Conservation (phyloP, 1,139 yeast genomes). For the Lizanozyma gosingica region DNA sequence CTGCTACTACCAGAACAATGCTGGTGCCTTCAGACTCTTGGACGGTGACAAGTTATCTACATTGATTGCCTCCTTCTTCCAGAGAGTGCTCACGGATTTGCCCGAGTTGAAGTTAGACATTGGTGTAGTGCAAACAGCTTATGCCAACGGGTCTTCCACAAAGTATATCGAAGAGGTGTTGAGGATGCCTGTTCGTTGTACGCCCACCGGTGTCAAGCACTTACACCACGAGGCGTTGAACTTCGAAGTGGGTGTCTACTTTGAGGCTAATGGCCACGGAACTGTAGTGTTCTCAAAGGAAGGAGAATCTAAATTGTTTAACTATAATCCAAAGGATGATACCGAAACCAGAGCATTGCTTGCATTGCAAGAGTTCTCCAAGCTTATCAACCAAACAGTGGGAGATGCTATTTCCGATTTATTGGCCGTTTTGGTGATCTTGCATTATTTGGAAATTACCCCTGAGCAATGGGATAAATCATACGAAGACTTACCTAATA, state of each 20-base stretch:
- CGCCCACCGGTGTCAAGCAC: constrained; percentile 95
- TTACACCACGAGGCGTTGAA: constrained; percentile 81
- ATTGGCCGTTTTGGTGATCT: constrained; percentile 62
- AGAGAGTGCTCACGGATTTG: constrained; percentile 38
- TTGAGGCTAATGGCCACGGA: constrained; percentile 99
- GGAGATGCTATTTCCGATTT: constrained; percentile 95
- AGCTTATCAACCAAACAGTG: constrained; percentile 86
- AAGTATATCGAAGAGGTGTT: constrained; percentile 54
- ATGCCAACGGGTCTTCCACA: constrained; percentile 92
- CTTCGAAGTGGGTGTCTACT: constrained; percentile 87
- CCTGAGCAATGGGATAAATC: constrained; percentile 70
- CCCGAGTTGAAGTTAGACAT: constrained; percentile 37
- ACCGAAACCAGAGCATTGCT: constrained; percentile 34
- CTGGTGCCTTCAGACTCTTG: constrained; percentile 50
- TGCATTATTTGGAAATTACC: constrained; percentile 42
- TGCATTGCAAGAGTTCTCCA: constrained; percentile 48
- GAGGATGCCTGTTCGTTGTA: constrained; percentile 73
- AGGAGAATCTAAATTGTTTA: constrained; percentile 25
- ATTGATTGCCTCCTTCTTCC: constrained; percentile 63
- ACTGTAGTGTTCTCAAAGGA: constrained; percentile 74
- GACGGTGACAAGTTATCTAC: constrained; percentile 96
- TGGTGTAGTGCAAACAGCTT: constrained; percentile 96
- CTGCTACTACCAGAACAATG: constrained; percentile 56
- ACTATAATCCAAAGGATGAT: constrained; percentile 15
- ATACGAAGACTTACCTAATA: constrained; percentile 82